Evolutionary conservation across 805 yeast species (phyloP), one percentile per base, ranked within the genome.

Genomic region (Sungouiella blattae): DNA sequence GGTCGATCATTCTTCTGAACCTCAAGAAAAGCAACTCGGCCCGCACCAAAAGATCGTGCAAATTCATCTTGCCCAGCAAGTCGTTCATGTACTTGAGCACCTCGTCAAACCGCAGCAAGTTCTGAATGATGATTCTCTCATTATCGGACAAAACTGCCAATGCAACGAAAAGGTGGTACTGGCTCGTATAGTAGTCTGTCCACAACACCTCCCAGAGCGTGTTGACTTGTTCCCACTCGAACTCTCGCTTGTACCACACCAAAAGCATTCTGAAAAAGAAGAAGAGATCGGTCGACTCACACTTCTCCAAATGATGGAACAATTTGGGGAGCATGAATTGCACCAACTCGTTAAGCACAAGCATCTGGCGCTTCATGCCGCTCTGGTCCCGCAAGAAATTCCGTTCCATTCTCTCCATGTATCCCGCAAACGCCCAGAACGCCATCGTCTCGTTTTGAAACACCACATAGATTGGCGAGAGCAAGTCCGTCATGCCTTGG

Each of bases 401-500:
- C 34, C 97, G 72, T 58, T 91, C 97, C 97, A 91, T 88, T 36
- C 93, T 68, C 33, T 86, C 87, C 98, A 93, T 91, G 47, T 87
- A 86, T 26, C 79, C 77, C 3, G 77, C 71, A 64, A 93, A 91
- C 6, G 88, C 81, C 94, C 96, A 87, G 57, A 93, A 93, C 5
- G 96, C 70, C 16, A 87, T 51, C 0, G 81, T 66, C 47, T 89
- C 96, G 55, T 89, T 95, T 46, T 73, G 72, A 46, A 48, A 66
- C 51, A 53, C 61, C 35, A 72, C 77, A 56, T 87, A 93, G 3
- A 93, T 60, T 0, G 97, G 97, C 0, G 96, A 83, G 24, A 93
- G 64, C 33, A 93, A 65, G 58, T 93, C 99, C 7, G 93, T 79
- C 99, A 93, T 93, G 2, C 99, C 99, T 63, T 93, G 99, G 13